Evolutionary conservation across 2,329 filamentous ascomycete genomes (phyloP).

Genomic region (Cadophora sp.): DNA sequence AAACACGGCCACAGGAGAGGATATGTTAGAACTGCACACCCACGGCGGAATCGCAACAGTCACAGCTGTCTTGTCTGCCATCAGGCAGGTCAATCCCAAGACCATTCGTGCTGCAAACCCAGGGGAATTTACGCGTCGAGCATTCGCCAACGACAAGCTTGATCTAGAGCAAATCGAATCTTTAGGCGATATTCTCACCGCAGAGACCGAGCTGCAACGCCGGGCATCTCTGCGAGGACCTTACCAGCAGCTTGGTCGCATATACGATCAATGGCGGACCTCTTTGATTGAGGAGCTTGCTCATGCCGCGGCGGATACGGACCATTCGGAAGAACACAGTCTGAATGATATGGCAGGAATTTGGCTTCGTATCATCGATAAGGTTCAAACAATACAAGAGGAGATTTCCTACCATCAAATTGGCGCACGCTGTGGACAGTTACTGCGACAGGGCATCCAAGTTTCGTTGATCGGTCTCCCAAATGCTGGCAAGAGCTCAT

Average conservation of each 20-base stretch:
- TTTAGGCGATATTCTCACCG: conserved; percentile 66
- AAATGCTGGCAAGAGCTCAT: conserved; percentile 92
- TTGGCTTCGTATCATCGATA: conserved; percentile 69
- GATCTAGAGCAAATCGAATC: conserved; percentile 84
- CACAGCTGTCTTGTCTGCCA: conserved; percentile 81
- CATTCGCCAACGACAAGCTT: conserved; percentile 85
- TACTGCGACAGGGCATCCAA: conserved; percentile 83
- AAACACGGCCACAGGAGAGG: conserved; percentile 87
- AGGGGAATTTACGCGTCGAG: conserved; percentile 92
- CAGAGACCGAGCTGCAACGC: conserved; percentile 91
- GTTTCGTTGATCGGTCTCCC: conserved; percentile 89
- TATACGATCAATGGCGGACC: conserved; percentile 84
- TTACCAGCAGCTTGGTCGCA: conserved; percentile 70
- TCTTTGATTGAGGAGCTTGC: conserved; percentile 81
- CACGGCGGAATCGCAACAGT: conserved; percentile 91
- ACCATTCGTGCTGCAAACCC: conserved; percentile 84
- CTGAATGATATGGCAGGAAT: conserved; percentile 86
- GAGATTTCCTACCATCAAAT: conserved; percentile 73
- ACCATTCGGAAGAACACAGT: conserved; percentile 97
- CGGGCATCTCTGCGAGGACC: conserved; percentile 82
- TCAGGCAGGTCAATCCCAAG: conserved; percentile 56
- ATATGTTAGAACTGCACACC: conserved; percentile 91
- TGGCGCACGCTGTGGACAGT: conserved; percentile 82
- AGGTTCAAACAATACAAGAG: conserved; percentile 66
- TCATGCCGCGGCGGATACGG: conserved; percentile 93